Evolutionary conservation across 2,329 filamentous ascomycete species (phyloP), one percentile per base, ranked within the genome.

Genomic region (Pyrenochaeta sp.): DNA sequence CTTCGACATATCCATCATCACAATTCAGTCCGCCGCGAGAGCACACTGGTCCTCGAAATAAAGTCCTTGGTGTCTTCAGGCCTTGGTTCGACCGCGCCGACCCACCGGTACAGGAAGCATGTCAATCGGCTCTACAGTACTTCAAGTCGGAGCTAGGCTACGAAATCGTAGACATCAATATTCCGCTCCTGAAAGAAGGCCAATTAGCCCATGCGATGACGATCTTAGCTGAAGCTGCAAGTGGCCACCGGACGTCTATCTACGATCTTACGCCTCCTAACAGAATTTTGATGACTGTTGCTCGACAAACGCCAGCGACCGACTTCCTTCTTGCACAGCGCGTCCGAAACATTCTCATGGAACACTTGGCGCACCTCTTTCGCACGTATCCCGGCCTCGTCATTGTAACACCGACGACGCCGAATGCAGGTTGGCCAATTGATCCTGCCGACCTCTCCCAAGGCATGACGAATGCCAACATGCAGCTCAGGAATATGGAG

Each of bases 161-260:
- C 69, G 71, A 72, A 14, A 67, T 81, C 1, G 75, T 88, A 2
- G 83, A 90, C 65, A 86, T 92, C 57, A 77, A 75, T 33, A 83
- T 93, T 45, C 90, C 90, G 0, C 82, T 86, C 53, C 74, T 90
- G n/a, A 76, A 83, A 42, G 85, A 92, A 72, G 90, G 86, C 17
- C 91, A 94, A 72, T 80, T 87, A 42, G 90, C 91, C 0, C 93
- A 97, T 76, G 86, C 87, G 17, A 81, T 90, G 39, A 89, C 89
- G 44, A 95, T 93, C 71, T 84, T 97, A 56, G 78, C 84, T 20
- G 92, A 97, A 71, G 85, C 87, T 61, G 79, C 85, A 63, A 84
- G 74, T 54, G 74, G 27, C 2, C 71, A 85, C 53, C 76, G 79
- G 14, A 68, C 78, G 0, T 73, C 81, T 49, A 84, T 88, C 37